Percentiles rank a stretch among this genome's conserved stretches.
Conservation (phyloP, 2,329 filamentous ascomycete species). For the Monilinia aucupariae region DNA sequence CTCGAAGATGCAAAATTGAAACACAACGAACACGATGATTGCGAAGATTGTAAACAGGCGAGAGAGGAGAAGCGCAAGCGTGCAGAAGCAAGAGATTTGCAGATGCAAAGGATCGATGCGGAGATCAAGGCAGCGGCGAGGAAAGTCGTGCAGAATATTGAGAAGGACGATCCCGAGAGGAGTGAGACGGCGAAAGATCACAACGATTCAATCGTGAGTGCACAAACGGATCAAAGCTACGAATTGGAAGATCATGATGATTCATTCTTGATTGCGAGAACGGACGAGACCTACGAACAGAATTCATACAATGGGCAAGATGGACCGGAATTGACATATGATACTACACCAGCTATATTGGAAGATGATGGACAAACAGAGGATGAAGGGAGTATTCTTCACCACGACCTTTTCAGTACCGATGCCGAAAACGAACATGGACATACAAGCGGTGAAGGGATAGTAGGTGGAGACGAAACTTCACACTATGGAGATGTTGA, state of each 20-base stretch:
- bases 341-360: conserved; percentile 19
- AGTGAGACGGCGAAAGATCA: conserved; percentile 17
- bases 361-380: conserved; percentile 23
- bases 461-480: conserved; percentile 29
- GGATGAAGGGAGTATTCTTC: conserved; percentile 10
- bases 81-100: conserved; percentile 23
- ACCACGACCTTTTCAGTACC: conserved; percentile 7
- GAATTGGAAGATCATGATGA: conserved; percentile 23
- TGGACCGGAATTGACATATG: conserved; percentile 25
- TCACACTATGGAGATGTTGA: conserved; percentile 35
- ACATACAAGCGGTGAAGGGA: not conserved
- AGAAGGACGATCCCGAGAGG: conserved; percentile 34
- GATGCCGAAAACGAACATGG: conserved; percentile 10
- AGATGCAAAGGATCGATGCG: conserved; percentile 41
- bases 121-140: conserved; percentile 49
- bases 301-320: conserved; percentile 22
- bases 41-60: conserved; percentile 15
- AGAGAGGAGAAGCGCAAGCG: conserved; percentile 21
- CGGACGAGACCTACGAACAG: conserved; percentile 31
- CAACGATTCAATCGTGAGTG: conserved; percentile 35
- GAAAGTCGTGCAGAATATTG: conserved; percentile 46
- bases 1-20: conserved; percentile 13
- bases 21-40: conserved; percentile 16
- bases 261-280: conserved; percentile 20
- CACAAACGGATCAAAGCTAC: conserved; percentile 33